These are phyloP conservation scores for Debaryomyces udenii DNA, from an alignment of 1,139 yeast genomes.

Conservation along the genomic window DNA sequence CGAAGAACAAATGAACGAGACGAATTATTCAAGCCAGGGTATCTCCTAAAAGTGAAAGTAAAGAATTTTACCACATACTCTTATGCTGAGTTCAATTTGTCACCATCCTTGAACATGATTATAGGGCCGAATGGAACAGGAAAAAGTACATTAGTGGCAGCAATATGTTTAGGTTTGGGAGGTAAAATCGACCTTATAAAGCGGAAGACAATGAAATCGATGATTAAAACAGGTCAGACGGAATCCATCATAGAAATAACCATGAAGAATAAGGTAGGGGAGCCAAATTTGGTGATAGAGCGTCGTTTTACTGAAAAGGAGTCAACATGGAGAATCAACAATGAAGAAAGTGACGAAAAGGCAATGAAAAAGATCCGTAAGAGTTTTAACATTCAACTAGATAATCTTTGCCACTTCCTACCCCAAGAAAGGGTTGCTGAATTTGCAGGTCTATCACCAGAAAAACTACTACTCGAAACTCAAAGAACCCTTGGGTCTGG, in stretches of 20 bases:
- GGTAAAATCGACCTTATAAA: slow-evolving; percentile 81
- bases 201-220: slow-evolving; percentile 72
- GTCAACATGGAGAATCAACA: slow-evolving; percentile 66
- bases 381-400: slow-evolving; percentile 75
- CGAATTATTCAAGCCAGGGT: slow-evolving; percentile 54
- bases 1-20: slow-evolving; percentile 11
- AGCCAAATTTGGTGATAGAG: slow-evolving; percentile 36
- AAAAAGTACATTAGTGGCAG: slow-evolving; percentile 91
- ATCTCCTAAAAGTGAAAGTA: slow-evolving; percentile 66
- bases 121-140: slow-evolving; percentile 99
- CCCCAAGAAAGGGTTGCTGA: slow-evolving; percentile 96
- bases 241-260: slow-evolving; percentile 64
- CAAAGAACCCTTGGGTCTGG: slow-evolving; percentile 79
- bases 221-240: slow-evolving; percentile 73
- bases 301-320: slow-evolving; percentile 44
- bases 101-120: slow-evolving; percentile 88
- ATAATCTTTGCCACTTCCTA: slow-evolving; percentile 88
- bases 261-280: slow-evolving; percentile 48
- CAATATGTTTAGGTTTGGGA: slow-evolving; percentile 86
- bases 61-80: slow-evolving; percentile 83
- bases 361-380: slow-evolving; percentile 50
- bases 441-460: slow-evolving; percentile 82
- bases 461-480: slow-evolving; percentile 72
- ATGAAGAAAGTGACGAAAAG: slow-evolving; percentile 41
- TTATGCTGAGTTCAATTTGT: slow-evolving; percentile 73